Evolutionary conservation across 2,329 filamentous ascomycete genomes (phyloP), one percentile per base, ranked within the genome.

Genomic region (Sporothrix variecibatus): DNA sequence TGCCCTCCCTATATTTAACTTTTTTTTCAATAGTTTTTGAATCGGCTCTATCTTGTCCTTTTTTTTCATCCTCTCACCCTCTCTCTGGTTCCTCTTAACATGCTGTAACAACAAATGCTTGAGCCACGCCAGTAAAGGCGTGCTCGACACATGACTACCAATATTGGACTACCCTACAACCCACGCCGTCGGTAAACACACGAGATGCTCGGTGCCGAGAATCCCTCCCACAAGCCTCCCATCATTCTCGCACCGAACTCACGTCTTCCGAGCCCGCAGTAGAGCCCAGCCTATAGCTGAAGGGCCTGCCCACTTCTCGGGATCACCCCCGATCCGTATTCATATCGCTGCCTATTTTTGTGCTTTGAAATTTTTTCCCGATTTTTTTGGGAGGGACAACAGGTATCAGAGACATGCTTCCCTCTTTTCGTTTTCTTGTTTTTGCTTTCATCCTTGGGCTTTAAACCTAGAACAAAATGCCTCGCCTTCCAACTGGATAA

Each of bases 221-320:
- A 67, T 72, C 71, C 71, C 60, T 34, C 71, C 71, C 71, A 43
- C 28, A 72, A 20, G 15, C 58, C 58, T 56, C 71, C 71, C 71
- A 15, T 40, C 28, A 67, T 72, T 72, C 71, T 67, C 58, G 60
- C 23, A 62, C 53, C 53, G 68, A 38, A 17, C 51, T 60, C 68
- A 34, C 31, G n/a, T 38, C 23, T 40, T 34, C n/a, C n/a, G 51
- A 2, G 1, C n/a, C 53, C 38, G 38, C 69, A 26, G 6, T 49
- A 23, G 26, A 9, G 5, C 11, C 51, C 46, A 7, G 15, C 15
- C 67, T 34, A 12, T 67, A 6, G 2, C 17, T 20, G 7, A n/a
- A 38, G 62, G 11, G 1, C 12, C 60, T 40, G 60, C 34, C 60
- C 34, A 26, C 17, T 23, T 17, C 6, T 9, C n/a, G 2, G 60